Evolutionary conservation across 768 basidiomycete genomes (phyloP).

Genomic region (Chalciporus sphaerocephalus): DNA sequence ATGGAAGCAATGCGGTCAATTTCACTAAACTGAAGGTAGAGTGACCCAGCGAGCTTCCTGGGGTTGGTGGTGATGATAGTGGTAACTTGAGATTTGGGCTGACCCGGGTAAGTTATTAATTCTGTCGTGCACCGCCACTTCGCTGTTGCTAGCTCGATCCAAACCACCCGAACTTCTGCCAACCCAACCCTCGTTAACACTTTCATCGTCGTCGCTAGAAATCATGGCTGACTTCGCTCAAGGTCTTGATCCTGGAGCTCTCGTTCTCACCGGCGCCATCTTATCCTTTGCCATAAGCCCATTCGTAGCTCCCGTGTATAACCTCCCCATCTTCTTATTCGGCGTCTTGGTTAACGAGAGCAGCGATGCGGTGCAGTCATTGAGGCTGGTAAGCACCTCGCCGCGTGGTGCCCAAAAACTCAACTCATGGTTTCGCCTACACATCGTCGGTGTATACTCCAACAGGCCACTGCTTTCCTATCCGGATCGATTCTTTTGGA

Average conservation of each 20-base stretch:
- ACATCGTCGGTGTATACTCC: background rate
- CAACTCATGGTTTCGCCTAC: background rate
- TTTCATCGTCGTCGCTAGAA: too few species aligned
- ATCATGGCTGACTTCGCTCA: slow-evolving; percentile 63
- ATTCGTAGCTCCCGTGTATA: slow-evolving; percentile 63
- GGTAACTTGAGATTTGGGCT: too few species aligned
- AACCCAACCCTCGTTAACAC: too few species aligned
- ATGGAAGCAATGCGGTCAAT: too few species aligned
- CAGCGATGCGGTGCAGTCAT: slow-evolving; percentile 56
- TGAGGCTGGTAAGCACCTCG: slow-evolving; percentile 50
- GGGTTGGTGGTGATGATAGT: too few species aligned
- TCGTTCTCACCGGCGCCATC: slow-evolving; percentile 55
- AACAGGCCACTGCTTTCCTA: slow-evolving; percentile 62
- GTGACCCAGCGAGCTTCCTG: too few species aligned
- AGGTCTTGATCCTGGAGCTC: slow-evolving; percentile 66
- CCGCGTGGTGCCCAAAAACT: slow-evolving; percentile 16
- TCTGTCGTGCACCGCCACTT: too few species aligned
- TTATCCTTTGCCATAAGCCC: slow-evolving; percentile 57
- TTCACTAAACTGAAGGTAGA: too few species aligned
- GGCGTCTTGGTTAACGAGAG: slow-evolving; percentile 71
- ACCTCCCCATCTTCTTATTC: slow-evolving; percentile 79
- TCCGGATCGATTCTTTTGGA: slow-evolving; percentile 62
- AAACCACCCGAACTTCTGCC: too few species aligned
- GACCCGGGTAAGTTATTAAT: too few species aligned
- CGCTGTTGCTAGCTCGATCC: too few species aligned